Evolutionary conservation across 805 yeast genomes (phyloP), one percentile per base, ranked within the genome.

Genomic region (Yamadazyma laniorum): DNA sequence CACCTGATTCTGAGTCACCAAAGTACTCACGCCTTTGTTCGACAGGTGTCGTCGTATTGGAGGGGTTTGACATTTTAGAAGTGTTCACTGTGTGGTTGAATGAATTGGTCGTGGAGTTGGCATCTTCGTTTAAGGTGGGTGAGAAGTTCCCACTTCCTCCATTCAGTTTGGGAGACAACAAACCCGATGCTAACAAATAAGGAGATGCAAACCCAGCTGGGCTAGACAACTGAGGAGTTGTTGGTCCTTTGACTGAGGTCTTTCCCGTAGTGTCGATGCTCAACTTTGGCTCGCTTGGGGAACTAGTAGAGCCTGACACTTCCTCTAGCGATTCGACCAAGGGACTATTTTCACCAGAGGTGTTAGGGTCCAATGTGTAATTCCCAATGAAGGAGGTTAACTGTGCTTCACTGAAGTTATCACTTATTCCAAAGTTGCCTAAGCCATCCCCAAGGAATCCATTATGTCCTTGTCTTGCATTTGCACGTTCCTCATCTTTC

Each of bases 121-220:
- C 26, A 40, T 36, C 39, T 19, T 40, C 44, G 34, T 37, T 37
- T 6, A 33, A 12, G 3, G 48, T 25, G 13, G 40, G 43, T 7
- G 48, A 38, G 25, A 37, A 43, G 23, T 44, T 45, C 16, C 42
- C 45, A 5, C 51, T 57, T 26, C 53, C 50, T 15, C 38, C 43
- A 4, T 53, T 58, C 45, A 53, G 53, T 44, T 68, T 72, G 1
- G 85, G 82, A 0, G 85, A 73, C 34, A 74, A 53, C 21, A 76
- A 51, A 1, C 85, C 86, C 0, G 85, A 75, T 0, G 86, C 84
- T 42, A 81, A 58, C 32, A 81, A 63, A 48, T 80, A 83, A 2
- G 89, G 88, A 5, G 88, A 80, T 0, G 82, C 73, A 54, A 82
- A 75, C 0, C 87, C 87, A 11, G 43, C 37, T 19, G 42, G 46